Conservation (phyloP, 2,329 filamentous ascomycete genomes). For the Verticillium alfalfae region DNA sequence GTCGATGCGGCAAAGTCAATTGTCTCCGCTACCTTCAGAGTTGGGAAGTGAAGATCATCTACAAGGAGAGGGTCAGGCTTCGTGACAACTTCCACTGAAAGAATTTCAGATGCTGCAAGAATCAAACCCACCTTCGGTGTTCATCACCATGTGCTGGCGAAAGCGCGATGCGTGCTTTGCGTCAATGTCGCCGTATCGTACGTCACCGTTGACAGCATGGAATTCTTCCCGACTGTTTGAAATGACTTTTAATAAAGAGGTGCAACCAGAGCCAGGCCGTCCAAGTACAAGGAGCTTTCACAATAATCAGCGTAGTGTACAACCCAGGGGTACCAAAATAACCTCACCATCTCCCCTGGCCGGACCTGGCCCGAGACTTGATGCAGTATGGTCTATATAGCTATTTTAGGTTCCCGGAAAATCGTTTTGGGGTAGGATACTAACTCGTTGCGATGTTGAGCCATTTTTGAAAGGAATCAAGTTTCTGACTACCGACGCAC, state of each 20-base stretch:
- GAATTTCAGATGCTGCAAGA: not conserved
- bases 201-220: constrained; percentile 17
- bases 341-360: no score
- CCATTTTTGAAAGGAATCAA: no score
- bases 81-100: no score
- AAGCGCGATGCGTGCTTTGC: constrained; percentile 16
- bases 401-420: no score
- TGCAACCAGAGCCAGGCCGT: constrained; percentile 24
- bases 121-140: constrained; percentile 18
- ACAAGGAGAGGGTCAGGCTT: not conserved
- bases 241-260: constrained; percentile 21
- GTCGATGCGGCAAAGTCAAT: constrained; percentile 62
- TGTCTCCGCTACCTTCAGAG: constrained; percentile 61
- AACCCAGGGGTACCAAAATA: no score
- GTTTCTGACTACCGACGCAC: no score
- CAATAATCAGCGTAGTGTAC: no score
- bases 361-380: no score
- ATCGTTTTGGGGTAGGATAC: no score
- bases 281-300: constrained; percentile 23
- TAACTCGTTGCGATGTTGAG: no score
- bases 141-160: constrained; percentile 23
- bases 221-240: constrained; percentile 22
- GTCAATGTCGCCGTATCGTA: constrained; percentile 18
- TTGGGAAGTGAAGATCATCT: constrained; percentile 62
- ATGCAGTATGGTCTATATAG: no score